Conservation (phyloP, 176 grass and related monocot species). For the Oryza glaberrima region DNA sequence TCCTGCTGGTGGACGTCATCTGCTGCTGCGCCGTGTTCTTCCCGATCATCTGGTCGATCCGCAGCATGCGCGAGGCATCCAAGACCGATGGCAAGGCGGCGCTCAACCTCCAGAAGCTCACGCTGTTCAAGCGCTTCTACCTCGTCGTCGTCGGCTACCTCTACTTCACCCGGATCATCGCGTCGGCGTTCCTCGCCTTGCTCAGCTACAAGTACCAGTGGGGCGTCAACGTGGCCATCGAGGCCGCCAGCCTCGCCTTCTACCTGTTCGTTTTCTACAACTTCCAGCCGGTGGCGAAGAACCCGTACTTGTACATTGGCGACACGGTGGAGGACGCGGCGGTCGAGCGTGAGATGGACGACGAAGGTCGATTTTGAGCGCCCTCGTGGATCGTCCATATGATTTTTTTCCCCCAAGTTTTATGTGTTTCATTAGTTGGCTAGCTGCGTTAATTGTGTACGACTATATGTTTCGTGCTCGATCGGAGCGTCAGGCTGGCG, state of each 20-base stretch:
- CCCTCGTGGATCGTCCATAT: conserved; percentile 7
- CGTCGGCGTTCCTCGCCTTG: conserved; percentile 39
- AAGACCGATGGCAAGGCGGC: conserved; percentile 70
- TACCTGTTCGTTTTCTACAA: conserved; percentile 64
- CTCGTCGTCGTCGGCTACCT: conserved; percentile 65
- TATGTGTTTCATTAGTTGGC: background rate
- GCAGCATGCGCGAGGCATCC: conserved; percentile 57
- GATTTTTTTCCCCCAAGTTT: background rate
- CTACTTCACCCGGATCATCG: conserved; percentile 64
- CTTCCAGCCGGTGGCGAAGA: conserved; percentile 60
- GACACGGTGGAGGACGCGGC: conserved; percentile 44
- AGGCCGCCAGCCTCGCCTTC: conserved; percentile 56
- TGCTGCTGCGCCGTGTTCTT: conserved; percentile 75
- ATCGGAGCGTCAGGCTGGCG: too few species aligned
- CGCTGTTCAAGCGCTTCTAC: conserved; percentile 77
- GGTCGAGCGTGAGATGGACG: conserved; percentile 56
- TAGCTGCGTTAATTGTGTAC: background rate
- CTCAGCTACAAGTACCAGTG: conserved; percentile 63
- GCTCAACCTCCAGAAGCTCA: conserved; percentile 66
- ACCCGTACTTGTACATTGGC: conserved; percentile 62
- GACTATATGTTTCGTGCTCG: background rate
- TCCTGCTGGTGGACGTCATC: conserved; percentile 59
- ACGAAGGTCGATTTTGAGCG: conserved; percentile 27
- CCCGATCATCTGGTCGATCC: conserved; percentile 70
- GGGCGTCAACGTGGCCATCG: conserved; percentile 48